Conservation (phyloP, 331 rosid genomes). For the Rosa hybrid region DNA sequence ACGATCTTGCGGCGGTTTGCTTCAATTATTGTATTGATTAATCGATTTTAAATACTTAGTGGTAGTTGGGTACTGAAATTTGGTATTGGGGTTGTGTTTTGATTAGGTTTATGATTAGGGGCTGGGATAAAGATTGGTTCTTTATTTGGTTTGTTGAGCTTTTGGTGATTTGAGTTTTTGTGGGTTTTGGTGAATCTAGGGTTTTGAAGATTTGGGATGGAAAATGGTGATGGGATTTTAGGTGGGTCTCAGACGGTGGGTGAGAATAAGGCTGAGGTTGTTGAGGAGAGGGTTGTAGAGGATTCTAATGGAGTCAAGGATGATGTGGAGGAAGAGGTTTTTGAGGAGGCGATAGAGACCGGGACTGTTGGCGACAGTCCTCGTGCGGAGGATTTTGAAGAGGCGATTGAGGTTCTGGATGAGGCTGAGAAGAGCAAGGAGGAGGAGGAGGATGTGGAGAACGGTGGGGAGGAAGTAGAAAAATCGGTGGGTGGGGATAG, state of each 20-base stretch:
- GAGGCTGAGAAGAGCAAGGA: constrained; percentile 14
- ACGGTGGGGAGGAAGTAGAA: constrained; percentile 18
- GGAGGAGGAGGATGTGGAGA: constrained; percentile 27
- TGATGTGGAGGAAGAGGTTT: constrained; percentile 54
- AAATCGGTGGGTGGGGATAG: constrained; percentile 19
- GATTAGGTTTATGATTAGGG: background rate
- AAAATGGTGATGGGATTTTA: constrained; percentile 46
- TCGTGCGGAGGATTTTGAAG: constrained; percentile 46
- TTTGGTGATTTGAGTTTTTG: constrained; percentile 20
- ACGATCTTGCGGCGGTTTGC: constrained; percentile 15
- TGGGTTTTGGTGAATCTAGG: constrained; percentile 51
- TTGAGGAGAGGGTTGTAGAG: constrained; percentile 33
- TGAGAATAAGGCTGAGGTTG: constrained; percentile 41
- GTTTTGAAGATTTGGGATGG: constrained; percentile 56
- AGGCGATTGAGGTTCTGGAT: constrained; percentile 35
- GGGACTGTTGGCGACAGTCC: constrained; percentile 29
- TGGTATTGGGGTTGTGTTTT: constrained; percentile 20
- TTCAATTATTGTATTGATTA: too few relatives aligned
- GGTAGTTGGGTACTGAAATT: background rate
- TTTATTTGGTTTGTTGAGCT: background rate
- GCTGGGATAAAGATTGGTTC: background rate
- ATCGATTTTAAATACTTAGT: background rate
- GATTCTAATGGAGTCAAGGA: constrained; percentile 39
- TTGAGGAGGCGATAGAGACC: constrained; percentile 52
- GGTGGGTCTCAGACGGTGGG: constrained; percentile 34